Evolutionary conservation across 2,329 filamentous ascomycete species (phyloP), one percentile per base, ranked within the genome.

Genomic region (Aspergillus luchuensis): DNA sequence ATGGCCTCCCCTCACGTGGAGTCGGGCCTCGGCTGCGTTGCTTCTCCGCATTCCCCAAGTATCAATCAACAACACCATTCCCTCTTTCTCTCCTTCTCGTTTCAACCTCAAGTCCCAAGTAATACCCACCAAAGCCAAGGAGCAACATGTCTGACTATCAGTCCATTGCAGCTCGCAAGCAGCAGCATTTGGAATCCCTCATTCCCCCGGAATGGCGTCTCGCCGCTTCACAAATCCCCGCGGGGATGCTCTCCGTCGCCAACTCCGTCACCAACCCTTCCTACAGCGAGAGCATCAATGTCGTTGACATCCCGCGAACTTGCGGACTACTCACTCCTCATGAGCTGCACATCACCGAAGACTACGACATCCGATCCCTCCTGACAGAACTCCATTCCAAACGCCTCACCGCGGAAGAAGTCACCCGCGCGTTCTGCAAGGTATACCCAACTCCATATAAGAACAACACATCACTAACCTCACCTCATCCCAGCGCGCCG

Each of bases 281-380:
- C 38, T 57, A 61, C n/a, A 77, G 77, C 49, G 68, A 70, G 38
- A 60, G 68, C 33, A 66, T 74, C 30, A 72, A 78, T 55, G 77
- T 84, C 21, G 76, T 83, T 55, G 73, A 80, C 28, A 72, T 86
- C 8, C 84, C 85, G 2, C 75, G 79, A n/a, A 75, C 75, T 53
- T 84, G 83, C 65, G 83, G 84, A 0, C 69, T 88, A 5, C 73
- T 88, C 23, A 80, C 71, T 1, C n/a, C 71, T 0, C 69, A 77
- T 5, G 85, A 88, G 62, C 69, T 87, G 19, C 70, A 75, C 0
- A 85, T 88, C 52, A 88, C 85, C 0, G 84, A 87, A 63, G 67
- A 77, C 0, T 82, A 81, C 63, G 81, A 85, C 69, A 71, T 79
- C 1, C 67, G 72, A 2, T 72, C 71, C 1, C 67, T 82, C 5